Conservation (phyloP, 2,329 filamentous ascomycete species). For the Diplodia intermedia region DNA sequence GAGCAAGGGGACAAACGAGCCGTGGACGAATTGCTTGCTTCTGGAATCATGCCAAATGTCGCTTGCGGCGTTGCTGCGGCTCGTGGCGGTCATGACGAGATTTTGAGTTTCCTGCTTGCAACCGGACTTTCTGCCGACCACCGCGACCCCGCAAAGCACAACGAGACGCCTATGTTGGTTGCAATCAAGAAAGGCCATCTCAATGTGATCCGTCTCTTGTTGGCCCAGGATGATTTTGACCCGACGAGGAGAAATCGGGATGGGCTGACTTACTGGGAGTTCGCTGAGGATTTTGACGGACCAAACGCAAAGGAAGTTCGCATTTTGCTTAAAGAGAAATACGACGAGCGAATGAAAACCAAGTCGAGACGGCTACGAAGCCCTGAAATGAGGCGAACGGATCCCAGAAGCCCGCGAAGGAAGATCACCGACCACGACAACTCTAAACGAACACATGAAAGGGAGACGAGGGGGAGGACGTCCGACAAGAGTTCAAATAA, state of each 20-base stretch:
- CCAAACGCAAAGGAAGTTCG: slow-evolving; percentile 91
- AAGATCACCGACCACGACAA: slow-evolving; percentile 25
- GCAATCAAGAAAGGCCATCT: slow-evolving; percentile 90
- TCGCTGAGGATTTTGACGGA: slow-evolving; percentile 81
- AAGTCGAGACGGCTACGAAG: slow-evolving; percentile 29
- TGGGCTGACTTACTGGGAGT: slow-evolving; percentile 84
- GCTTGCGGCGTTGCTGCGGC: slow-evolving; percentile 90
- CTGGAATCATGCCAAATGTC: slow-evolving; percentile 69
- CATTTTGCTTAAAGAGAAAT: slow-evolving; percentile 77
- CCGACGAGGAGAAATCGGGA: slow-evolving; percentile 76
- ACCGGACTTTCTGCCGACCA: slow-evolving; percentile 57
- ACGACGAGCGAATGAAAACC: slow-evolving; percentile 61
- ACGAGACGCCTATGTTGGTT: slow-evolving; percentile 90
- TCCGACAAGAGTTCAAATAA: slow-evolving; percentile 27
- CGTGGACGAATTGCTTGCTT: slow-evolving; percentile 57
- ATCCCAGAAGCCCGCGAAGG: slow-evolving; percentile 45
- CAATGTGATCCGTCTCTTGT: slow-evolving; percentile 79
- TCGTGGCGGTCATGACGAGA: slow-evolving; percentile 86
- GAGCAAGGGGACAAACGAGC: slow-evolving; percentile 57
- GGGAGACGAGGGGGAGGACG: slow-evolving; percentile 37
- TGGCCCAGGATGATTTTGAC: slow-evolving; percentile 81
- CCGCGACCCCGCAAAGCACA: slow-evolving; percentile 73
- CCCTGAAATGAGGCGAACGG: slow-evolving; percentile 35
- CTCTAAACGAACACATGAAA: slow-evolving; percentile 43
- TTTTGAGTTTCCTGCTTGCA: slow-evolving; percentile 73